phyloP scores from a whole-genome alignment of 2,329 filamentous ascomycete species.

The Periconia sp. region DNA sequence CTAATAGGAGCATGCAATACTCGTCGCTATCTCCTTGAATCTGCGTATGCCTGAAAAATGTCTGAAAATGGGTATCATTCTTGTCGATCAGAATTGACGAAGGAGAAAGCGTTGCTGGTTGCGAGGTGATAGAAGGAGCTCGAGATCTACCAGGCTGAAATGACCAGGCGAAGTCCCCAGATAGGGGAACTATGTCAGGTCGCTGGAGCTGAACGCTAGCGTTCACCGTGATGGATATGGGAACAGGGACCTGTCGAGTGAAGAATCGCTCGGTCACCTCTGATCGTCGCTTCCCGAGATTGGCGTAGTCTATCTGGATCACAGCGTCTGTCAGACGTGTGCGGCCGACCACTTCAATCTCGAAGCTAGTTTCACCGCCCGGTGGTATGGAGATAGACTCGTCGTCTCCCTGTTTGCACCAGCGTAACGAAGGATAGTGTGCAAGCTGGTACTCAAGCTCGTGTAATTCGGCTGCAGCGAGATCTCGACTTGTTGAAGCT shows the following conservation, averaged over 20 bases:
- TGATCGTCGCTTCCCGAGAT: slow-evolving; percentile 72
- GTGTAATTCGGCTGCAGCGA: slow-evolving; percentile 79
- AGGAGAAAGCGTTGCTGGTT: slow-evolving; percentile 5
- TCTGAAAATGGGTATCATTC: slow-evolving; percentile 51
- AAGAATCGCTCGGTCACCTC: slow-evolving; percentile 77
- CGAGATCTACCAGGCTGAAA: slow-evolving; percentile 37
- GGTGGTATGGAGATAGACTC: slow-evolving; percentile 65
- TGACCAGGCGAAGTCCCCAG: slow-evolving; percentile 71
- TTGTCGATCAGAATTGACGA: slow-evolving; percentile 20
- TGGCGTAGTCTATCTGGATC: slow-evolving; percentile 85
- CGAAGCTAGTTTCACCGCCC: slow-evolving; percentile 72
- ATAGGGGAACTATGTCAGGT: slow-evolving; percentile 78
- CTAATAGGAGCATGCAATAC: slow-evolving; percentile 80
- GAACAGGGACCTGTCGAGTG: slow-evolving; percentile 80
- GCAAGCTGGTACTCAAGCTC: slow-evolving; percentile 83
- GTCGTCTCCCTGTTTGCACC: slow-evolving; percentile 56
- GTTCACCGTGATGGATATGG: slow-evolving; percentile 88
- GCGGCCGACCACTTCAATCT: slow-evolving; percentile 85
- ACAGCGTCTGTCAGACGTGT: slow-evolving; percentile 79
- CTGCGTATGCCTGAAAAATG: slow-evolving; percentile 51
- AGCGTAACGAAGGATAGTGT: slow-evolving; percentile 68
- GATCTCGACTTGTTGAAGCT: slow-evolving; percentile 76
- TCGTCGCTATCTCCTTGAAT: slow-evolving; percentile 57
- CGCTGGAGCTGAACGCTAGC: slow-evolving; percentile 83
- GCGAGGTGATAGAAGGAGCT: slow-evolving; percentile 1